A percentile compares a stretch with the other conserved stretches of the same genome.
Evolutionary conservation across 2,329 filamentous ascomycete species (phyloP).

Genomic region (Ascomycota sp.): DNA sequence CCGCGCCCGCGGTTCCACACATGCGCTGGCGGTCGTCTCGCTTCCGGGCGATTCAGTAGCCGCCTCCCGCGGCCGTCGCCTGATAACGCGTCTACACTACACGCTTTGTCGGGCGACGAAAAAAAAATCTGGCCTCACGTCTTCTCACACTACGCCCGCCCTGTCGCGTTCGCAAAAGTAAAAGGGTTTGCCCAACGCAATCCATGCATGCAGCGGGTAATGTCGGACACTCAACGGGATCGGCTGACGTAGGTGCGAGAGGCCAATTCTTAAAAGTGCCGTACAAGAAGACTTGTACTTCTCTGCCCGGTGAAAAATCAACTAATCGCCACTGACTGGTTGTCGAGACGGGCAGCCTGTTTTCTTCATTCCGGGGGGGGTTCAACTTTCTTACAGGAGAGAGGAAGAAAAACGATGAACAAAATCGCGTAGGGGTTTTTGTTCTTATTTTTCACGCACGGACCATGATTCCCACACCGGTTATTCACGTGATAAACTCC

Average conservation of each 20-base stretch:
- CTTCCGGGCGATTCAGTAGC: too few species aligned
- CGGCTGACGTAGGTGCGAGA: constrained; percentile 33
- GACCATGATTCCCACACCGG: too few species aligned
- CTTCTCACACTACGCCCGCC: too few species aligned
- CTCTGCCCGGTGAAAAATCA: constrained; percentile 39
- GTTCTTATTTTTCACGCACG: too few species aligned
- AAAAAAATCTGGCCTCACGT: too few species aligned
- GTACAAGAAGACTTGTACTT: constrained; percentile 19
- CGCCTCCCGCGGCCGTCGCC: too few species aligned
- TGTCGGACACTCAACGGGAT: constrained; percentile 46
- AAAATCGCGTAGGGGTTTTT: too few species aligned
- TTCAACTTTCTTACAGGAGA: constrained; percentile 38
- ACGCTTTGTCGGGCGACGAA: too few species aligned
- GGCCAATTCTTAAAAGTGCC: constrained; percentile 46
- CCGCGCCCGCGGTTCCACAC: too few species aligned
- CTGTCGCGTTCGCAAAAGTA: not conserved
- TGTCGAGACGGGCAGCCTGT: constrained; percentile 26
- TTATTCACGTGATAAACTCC: too few species aligned
- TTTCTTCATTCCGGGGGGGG: constrained; percentile 31
- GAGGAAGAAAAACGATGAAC: constrained; percentile 9
- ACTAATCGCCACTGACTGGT: constrained; percentile 24
- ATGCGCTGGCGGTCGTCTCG: too few species aligned
- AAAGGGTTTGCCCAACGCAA: not conserved
- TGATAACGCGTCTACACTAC: too few species aligned
- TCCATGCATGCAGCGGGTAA: constrained; percentile 7